phyloP scores from a whole-genome alignment of 2,329 filamentous ascomycete genomes.

The Fusarium sp. region DNA sequence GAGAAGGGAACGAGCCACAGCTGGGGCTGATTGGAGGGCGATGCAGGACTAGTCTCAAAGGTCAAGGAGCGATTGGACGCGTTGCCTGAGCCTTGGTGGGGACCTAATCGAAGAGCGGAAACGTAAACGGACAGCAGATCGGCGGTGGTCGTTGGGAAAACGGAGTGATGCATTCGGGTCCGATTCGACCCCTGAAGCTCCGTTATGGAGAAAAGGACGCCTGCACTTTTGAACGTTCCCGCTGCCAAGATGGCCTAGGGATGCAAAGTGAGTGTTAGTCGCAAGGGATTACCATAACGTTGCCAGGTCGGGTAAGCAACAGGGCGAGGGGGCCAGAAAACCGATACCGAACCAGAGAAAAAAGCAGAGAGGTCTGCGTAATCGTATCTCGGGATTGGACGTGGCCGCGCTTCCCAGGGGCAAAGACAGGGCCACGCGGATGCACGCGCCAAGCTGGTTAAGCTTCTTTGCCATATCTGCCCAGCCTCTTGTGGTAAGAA shows the following conservation, averaged over 20 bases:
- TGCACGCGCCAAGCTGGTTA: slow-evolving; percentile 42
- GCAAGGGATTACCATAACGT: slow-evolving; percentile 24
- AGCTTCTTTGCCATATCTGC: slow-evolving; percentile 41
- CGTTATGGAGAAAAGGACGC: slow-evolving; percentile 19
- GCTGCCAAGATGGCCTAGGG: slow-evolving; percentile 35
- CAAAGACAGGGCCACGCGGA: slow-evolving; percentile 35
- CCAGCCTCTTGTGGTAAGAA: slow-evolving; percentile 18
- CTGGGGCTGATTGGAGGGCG: slow-evolving; percentile 29
- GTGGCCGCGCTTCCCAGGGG: slow-evolving; percentile 40
- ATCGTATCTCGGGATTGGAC: slow-evolving; percentile 31
- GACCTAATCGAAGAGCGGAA: slow-evolving; percentile 5
- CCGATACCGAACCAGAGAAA: neutral
- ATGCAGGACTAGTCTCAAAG: slow-evolving; percentile 6
- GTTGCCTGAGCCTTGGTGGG: slow-evolving; percentile 8
- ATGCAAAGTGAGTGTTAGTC: slow-evolving; percentile 23
- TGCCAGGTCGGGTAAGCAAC: slow-evolving; percentile 23
- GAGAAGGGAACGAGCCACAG: slow-evolving; percentile 14
- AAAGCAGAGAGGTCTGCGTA: slow-evolving; percentile 34
- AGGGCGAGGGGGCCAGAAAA: slow-evolving; percentile 3
- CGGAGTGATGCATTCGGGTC: slow-evolving; percentile 24
- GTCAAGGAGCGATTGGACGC: slow-evolving; percentile 22
- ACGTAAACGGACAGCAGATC: slow-evolving; percentile 31
- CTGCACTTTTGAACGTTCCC: slow-evolving; percentile 22
- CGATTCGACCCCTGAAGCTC: slow-evolving; percentile 26
- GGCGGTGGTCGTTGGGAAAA: slow-evolving; percentile 14